Percentiles rank a stretch among this genome's conserved stretches.
phyloP scores from a whole-genome alignment of 129 eudicot species.

The Flaveria bidentis region DNA sequence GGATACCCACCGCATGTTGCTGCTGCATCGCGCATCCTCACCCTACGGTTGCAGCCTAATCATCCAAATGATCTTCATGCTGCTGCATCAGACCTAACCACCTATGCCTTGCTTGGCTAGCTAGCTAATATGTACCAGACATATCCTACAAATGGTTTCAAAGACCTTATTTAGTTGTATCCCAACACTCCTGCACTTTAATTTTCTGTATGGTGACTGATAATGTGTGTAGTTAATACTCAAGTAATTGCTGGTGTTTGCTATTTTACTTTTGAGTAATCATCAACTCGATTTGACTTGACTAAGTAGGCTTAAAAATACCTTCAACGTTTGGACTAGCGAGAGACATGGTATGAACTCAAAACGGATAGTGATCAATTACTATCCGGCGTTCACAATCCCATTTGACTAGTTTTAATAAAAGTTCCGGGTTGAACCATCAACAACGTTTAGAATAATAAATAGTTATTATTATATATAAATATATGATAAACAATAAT shows the following conservation, averaged over 20 bases:
- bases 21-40: slow-evolving; percentile 39
- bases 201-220: background rate
- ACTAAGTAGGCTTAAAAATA: too few species aligned
- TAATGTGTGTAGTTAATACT: background rate
- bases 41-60: slow-evolving; percentile 54
- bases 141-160: background rate
- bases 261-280: background rate
- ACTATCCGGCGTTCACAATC: too few species aligned
- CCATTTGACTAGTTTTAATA: too few species aligned
- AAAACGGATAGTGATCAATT: too few species aligned
- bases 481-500: too few species aligned
- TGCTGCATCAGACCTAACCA: slow-evolving; percentile 69
- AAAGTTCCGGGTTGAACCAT: too few species aligned
- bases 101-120: slow-evolving; percentile 61
- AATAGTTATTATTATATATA: too few species aligned
- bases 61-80: slow-evolving; percentile 50
- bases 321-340: too few species aligned
- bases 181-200: background rate
- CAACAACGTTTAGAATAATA: too few species aligned
- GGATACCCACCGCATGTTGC: slow-evolving; percentile 49
- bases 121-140: slow-evolving; percentile 30
- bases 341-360: too few species aligned
- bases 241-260: background rate
- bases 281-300: background rate
- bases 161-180: background rate